A percentile compares a stretch with the other conserved stretches of the same genome.
Evolutionary conservation across 106 monocot species (phyloP).

Genomic region (Dioscorea alata): DNA sequence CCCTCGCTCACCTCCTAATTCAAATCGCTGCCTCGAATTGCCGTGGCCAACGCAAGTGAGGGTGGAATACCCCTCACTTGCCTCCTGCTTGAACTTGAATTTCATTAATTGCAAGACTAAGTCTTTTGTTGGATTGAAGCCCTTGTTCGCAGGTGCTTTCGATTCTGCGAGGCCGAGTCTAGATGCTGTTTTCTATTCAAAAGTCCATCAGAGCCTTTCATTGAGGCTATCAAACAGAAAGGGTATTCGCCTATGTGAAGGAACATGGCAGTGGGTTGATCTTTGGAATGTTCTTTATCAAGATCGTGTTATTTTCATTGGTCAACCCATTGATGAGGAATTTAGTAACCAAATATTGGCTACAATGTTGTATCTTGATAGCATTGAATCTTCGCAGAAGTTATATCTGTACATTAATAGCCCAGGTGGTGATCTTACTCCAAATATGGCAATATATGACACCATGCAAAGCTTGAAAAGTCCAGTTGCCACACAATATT

Average conservation of each 20-base stretch:
- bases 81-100: conserved; percentile 9
- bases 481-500: conserved; percentile 66
- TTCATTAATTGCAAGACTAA: conserved; percentile 24
- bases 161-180: conserved; percentile 37
- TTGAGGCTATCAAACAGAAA: conserved; percentile 35
- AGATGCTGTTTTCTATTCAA: conserved; percentile 33
- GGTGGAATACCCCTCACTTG: too few species aligned
- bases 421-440: conserved; percentile 89
- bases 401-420: conserved; percentile 87
- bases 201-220: conserved; percentile 34
- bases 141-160: conserved; percentile 34
- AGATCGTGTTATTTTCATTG: conserved; percentile 88
- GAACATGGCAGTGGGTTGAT: conserved; percentile 89
- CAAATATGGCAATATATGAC: conserved; percentile 90
- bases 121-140: conserved; percentile 39
- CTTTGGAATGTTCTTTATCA: conserved; percentile 92
- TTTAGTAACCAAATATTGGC: conserved; percentile 83
- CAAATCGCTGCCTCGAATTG: too few species aligned
- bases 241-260: conserved; percentile 40
- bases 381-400: conserved; percentile 68
- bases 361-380: conserved; percentile 90
- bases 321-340: conserved; percentile 85
- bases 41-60: too few species aligned
- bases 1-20: too few species aligned
- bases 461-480: conserved; percentile 93